Evolutionary conservation across 257 asterid species (phyloP).

Genomic region (Rubia yunnanensis): DNA sequence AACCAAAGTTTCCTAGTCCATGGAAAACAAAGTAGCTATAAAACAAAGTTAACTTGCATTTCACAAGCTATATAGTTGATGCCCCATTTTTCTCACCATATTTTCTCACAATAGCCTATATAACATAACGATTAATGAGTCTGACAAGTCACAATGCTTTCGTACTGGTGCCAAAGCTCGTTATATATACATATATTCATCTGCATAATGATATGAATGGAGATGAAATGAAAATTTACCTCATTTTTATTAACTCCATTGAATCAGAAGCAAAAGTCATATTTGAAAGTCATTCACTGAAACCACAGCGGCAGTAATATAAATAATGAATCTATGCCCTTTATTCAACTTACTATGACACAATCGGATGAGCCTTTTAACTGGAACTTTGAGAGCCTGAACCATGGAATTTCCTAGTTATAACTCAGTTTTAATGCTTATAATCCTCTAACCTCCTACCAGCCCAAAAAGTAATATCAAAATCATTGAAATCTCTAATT

Average conservation of each 20-base stretch:
- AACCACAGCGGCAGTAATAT: not conserved
- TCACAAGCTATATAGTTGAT: no score
- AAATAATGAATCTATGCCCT: conserved; percentile 1
- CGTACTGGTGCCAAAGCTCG: not conserved
- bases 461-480: no score
- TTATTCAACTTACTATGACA: conserved; percentile 58
- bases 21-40: no score
- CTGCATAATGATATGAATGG: not conserved
- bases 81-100: no score
- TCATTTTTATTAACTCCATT: conserved; percentile 63
- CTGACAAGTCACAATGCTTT: not conserved
- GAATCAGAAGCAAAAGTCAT: conserved; percentile 75
- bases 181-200: not conserved
- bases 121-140: no score
- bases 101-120: no score
- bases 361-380: conserved; percentile 91
- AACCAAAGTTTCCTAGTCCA: conserved; percentile 65
- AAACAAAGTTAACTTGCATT: no score
- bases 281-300: conserved; percentile 39
- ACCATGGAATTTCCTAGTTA: conserved; percentile 19
- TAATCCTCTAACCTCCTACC: no score
- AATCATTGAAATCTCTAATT: no score
- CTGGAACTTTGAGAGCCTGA: conserved; percentile 96
- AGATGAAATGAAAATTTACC: conserved; percentile 26
- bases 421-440: not conserved